Conservation (phyloP, 2,329 filamentous ascomycete species). For the Xylaria sp. region DNA sequence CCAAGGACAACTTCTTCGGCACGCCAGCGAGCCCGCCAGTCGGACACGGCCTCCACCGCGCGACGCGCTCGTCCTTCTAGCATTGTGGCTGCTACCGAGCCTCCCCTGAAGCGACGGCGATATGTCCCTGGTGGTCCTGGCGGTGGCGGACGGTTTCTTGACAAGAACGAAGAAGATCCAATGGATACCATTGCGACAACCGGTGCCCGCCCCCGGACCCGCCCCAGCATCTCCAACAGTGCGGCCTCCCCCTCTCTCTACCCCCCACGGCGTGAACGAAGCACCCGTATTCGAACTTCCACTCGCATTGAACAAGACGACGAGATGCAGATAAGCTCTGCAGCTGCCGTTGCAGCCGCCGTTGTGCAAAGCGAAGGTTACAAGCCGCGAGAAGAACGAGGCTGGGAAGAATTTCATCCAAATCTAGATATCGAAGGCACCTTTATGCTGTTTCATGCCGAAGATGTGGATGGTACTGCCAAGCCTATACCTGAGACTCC, state of each 20-base stretch:
- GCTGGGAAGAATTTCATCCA: slow-evolving; percentile 97
- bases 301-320: slow-evolving; percentile 61
- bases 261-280: slow-evolving; percentile 66
- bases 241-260: slow-evolving; percentile 58
- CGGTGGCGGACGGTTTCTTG: slow-evolving; percentile 85
- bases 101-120: slow-evolving; percentile 74
- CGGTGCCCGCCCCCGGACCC: slow-evolving; percentile 63
- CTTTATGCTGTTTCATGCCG: slow-evolving; percentile 81
- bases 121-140: slow-evolving; percentile 90
- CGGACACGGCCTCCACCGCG: slow-evolving; percentile 38
- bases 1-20: slow-evolving; percentile 43
- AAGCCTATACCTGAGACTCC: slow-evolving; percentile 57
- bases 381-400: slow-evolving; percentile 94
- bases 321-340: slow-evolving; percentile 81
- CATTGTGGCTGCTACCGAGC: slow-evolving; percentile 61
- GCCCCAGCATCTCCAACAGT: slow-evolving; percentile 61
- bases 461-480: slow-evolving; percentile 83
- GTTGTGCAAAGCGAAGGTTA: slow-evolving; percentile 94
- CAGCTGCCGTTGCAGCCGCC: slow-evolving; percentile 87
- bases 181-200: slow-evolving; percentile 60
- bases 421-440: slow-evolving; percentile 88
- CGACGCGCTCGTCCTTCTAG: slow-evolving; percentile 51
- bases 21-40: slow-evolving; percentile 44
- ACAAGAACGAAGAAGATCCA: slow-evolving; percentile 73
- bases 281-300: slow-evolving; percentile 65